A percentile compares a stretch with the other conserved stretches of the same genome.
Evolutionary conservation across 1,139 yeast genomes (phyloP).

Genomic region (Geotrichum histeridarum): DNA sequence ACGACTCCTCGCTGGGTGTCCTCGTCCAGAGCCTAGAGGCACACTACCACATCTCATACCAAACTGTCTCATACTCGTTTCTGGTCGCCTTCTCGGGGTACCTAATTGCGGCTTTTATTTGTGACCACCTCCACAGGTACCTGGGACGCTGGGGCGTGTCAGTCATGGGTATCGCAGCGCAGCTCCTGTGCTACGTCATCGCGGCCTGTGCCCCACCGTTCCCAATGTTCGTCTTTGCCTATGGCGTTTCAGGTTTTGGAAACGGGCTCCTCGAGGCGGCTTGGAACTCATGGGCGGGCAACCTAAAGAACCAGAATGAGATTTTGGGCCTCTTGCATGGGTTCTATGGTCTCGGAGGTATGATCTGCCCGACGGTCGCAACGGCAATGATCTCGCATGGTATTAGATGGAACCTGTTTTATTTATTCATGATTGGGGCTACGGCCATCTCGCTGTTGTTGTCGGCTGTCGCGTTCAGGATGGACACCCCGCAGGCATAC

Average conservation of each 20-base stretch:
- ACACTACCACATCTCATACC: constrained; percentile 29
- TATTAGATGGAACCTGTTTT: constrained; percentile 51
- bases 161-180: constrained; percentile 39
- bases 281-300: constrained; percentile 52
- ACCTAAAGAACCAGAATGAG: constrained; percentile 46
- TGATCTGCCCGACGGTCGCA: constrained; percentile 54
- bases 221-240: constrained; percentile 46
- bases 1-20: constrained; percentile 31
- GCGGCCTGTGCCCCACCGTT: constrained; percentile 42
- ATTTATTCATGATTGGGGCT: constrained; percentile 45
- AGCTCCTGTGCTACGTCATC: constrained; percentile 41
- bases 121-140: constrained; percentile 38
- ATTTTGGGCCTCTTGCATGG: constrained; percentile 56
- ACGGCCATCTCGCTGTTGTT: constrained; percentile 32
- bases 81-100: constrained; percentile 37
- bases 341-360: constrained; percentile 60
- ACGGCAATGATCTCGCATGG: constrained; percentile 50
- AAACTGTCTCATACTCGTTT: constrained; percentile 31
- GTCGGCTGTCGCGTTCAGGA: constrained; percentile 23
- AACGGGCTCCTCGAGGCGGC: constrained; percentile 53
- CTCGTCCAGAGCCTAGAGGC: constrained; percentile 30
- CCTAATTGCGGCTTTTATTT: constrained; percentile 37
- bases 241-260: constrained; percentile 58
- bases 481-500: constrained; percentile 24
- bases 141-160: constrained; percentile 43